Evolutionary conservation across 768 basidiomycete species (phyloP).

Genomic region (Cystoderma amianthinum): DNA sequence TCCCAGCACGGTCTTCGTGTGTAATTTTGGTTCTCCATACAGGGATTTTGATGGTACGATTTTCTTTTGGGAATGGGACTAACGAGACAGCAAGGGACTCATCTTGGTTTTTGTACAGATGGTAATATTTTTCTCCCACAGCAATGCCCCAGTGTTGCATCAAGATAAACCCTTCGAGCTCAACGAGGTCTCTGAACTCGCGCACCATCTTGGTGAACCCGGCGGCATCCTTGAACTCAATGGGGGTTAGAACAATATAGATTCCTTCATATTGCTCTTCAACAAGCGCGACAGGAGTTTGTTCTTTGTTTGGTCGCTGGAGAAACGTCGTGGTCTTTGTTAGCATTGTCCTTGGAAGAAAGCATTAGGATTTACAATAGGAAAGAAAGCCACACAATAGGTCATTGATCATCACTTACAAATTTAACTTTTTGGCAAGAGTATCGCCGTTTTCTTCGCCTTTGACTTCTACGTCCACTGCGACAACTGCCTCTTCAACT

Average conservation of each 20-base stretch:
- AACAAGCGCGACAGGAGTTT: no score
- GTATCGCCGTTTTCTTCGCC: no score
- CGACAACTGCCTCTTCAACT: no score
- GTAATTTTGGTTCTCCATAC: not conserved
- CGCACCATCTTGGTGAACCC: not conserved
- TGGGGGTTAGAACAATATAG: not conserved
- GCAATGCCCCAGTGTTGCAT: not conserved
- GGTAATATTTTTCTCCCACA: not conserved
- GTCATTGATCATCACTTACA: no score
- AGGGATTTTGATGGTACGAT: not conserved
- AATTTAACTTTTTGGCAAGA: no score
- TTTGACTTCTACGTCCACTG: no score
- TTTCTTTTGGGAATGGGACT: not conserved
- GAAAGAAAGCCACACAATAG: no score
- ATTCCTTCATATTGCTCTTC: not conserved
- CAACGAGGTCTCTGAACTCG: not conserved
- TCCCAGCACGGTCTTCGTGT: not conserved
- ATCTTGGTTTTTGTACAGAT: constrained; percentile 1
- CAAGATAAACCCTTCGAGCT: not conserved
- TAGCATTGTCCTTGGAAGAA: no score
- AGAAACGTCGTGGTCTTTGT: no score
- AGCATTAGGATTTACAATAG: no score
- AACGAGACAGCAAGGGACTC: not conserved
- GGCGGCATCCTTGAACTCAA: not conserved
- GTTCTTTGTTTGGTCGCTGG: no score